phyloP scores from a whole-genome alignment of 73 alveolate species.

The Paramecium caudatum region DNA sequence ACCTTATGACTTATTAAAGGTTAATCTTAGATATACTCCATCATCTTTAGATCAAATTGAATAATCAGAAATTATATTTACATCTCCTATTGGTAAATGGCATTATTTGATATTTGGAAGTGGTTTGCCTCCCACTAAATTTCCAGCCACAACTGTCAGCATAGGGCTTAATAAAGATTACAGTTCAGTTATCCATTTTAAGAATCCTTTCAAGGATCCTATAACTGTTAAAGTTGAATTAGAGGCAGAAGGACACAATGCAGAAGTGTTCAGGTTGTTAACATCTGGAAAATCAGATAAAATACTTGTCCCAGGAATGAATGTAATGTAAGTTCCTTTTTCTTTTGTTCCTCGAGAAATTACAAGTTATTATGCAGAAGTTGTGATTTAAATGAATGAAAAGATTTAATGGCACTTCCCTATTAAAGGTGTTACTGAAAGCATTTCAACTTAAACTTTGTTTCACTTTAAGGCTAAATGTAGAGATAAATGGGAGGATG shows the following conservation, averaged over 20 bases:
- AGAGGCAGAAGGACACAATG: conserved; percentile 88
- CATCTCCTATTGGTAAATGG: conserved; percentile 97
- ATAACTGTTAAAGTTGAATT: conserved; percentile 80
- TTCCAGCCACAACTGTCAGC: conserved; percentile 94
- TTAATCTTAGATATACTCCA: conserved; percentile 93
- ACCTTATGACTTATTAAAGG: conserved; percentile 90
- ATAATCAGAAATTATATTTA: conserved; percentile 85
- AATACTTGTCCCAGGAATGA: conserved; percentile 94
- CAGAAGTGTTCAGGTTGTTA: conserved; percentile 88
- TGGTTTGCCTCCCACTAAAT: conserved; percentile 97
- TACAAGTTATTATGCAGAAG: conserved; percentile 93
- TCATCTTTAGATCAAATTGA: conserved; percentile 91
- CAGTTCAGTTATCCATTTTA: conserved; percentile 94
- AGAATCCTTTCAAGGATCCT: conserved; percentile 98
- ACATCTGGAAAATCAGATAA: conserved; percentile 89
- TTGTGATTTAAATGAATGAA: conserved; percentile 88
- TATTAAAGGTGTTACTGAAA: conserved; percentile 72
- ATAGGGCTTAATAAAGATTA: conserved; percentile 96
- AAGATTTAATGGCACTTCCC: conserved; percentile 76
- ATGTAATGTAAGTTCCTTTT: conserved; percentile 88
- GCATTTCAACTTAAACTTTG: conserved; percentile 33
- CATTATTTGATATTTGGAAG: conserved; percentile 95
- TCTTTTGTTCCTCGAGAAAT: conserved; percentile 92
- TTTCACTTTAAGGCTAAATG: conserved; percentile 72
- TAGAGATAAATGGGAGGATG: conserved; percentile 71